A percentile compares a stretch with the other conserved stretches of the same genome.
Evolutionary conservation across 176 grass and related monocot species (phyloP).

Genomic region (Triticum aestivum): DNA sequence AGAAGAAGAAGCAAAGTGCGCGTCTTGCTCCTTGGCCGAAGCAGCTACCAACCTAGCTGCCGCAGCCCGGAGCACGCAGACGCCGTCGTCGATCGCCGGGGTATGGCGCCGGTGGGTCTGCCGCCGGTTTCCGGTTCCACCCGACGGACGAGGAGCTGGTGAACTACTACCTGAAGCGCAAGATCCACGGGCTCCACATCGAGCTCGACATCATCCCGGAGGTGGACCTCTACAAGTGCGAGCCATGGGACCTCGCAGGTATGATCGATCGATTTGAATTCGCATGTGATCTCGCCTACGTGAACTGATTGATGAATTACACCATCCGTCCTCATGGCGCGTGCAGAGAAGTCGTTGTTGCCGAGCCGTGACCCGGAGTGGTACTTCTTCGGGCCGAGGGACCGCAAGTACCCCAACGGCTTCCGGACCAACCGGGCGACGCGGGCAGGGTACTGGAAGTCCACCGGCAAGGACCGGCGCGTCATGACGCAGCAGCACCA

Average conservation of each 20-base stretch:
- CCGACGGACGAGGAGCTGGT: conserved; percentile 94
- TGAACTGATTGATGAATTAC: too few relatives aligned
- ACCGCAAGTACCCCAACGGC: conserved; percentile 86
- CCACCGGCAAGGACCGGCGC: conserved; percentile 87
- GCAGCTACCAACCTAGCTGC: background rate
- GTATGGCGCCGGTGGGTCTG: conserved; percentile 92
- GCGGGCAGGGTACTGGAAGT: conserved; percentile 95
- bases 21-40: conserved; percentile 19
- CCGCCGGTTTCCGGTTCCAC: conserved; percentile 95
- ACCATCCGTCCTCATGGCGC: background rate
- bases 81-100: background rate
- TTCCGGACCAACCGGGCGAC: conserved; percentile 97
- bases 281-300: background rate
- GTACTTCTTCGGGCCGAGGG: conserved; percentile 96
- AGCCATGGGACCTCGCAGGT: conserved; percentile 98
- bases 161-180: conserved; percentile 98
- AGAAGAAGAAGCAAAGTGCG: conserved; percentile 61
- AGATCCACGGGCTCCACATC: conserved; percentile 95
- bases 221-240: conserved; percentile 98
- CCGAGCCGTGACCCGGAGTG: conserved; percentile 97
- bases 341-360: conserved; percentile 93
- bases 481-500: conserved; percentile 39
- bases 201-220: conserved; percentile 99
- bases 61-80: too few relatives aligned
- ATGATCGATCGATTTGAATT: too few relatives aligned